phyloP scores from a whole-genome alignment of 108 stramenopile species.

The Skeletonema potamos region DNA sequence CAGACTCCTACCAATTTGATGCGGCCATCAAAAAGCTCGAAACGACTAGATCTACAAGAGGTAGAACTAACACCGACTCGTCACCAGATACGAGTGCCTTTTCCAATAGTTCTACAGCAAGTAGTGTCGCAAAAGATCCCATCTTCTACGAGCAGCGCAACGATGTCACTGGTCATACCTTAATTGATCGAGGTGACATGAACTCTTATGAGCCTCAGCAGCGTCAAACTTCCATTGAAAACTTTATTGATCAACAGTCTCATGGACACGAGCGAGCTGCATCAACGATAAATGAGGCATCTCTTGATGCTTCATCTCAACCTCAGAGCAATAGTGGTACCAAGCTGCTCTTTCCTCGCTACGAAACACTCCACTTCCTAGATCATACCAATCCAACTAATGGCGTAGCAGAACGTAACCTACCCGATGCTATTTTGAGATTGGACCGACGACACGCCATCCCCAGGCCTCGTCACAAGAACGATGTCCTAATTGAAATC shows the following conservation, averaged over 20 bases:
- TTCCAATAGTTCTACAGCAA: too few species aligned
- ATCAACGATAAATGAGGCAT: neutral
- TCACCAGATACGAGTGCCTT: neutral
- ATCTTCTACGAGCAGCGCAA: neutral
- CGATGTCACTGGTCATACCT: neutral
- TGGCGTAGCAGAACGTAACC: neutral
- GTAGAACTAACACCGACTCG: neutral
- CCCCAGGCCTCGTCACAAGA: conserved; percentile 37
- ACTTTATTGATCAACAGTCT: neutral
- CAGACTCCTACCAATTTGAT: conserved; percentile 2
- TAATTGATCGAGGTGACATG: neutral
- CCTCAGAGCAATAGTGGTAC: neutral
- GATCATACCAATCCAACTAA: neutral
- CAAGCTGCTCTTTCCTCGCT: neutral
- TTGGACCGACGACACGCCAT: conserved; percentile 41
- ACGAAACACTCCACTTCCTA: neutral
- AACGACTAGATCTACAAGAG: neutral
- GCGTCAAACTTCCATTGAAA: neutral
- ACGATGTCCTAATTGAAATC: conserved; percentile 44
- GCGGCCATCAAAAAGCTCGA: conserved; percentile 7
- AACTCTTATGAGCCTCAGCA: neutral
- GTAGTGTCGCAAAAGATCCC: neutral
- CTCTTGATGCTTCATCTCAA: neutral
- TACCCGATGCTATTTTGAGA: conserved; percentile 39
- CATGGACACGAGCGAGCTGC: neutral